Conservation (phyloP, 148 eudicot species). For the Nepenthes mirabilis region DNA sequence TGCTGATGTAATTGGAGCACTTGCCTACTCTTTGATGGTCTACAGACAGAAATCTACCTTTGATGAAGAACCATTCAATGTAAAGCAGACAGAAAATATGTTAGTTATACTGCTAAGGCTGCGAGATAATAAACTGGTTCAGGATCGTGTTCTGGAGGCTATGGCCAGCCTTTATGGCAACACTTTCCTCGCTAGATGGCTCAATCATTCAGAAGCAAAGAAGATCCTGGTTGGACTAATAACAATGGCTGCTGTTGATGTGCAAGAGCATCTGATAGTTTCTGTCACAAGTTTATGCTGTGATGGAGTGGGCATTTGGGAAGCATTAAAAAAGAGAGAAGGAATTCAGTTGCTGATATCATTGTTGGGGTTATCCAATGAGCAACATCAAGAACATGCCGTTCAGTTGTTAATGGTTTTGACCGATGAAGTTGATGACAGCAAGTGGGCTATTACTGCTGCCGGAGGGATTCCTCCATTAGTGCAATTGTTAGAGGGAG, state of each 20-base stretch:
- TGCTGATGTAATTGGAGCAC: conserved; percentile 69
- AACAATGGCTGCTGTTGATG: conserved; percentile 55
- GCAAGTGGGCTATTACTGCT: conserved; percentile 92
- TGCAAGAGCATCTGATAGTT: conserved; percentile 49
- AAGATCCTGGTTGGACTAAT: conserved; percentile 53
- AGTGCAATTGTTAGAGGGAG: conserved; percentile 59
- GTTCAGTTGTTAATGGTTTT: conserved; percentile 51
- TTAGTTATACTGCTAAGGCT: conserved; percentile 46
- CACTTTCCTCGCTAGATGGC: conserved; percentile 28
- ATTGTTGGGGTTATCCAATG: conserved; percentile 59
- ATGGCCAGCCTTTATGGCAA: conserved; percentile 74
- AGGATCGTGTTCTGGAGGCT: conserved; percentile 81
- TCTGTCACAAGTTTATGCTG: conserved; percentile 56
- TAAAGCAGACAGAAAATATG: conserved; percentile 41
- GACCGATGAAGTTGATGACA: conserved; percentile 63
- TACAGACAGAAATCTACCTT: conserved; percentile 27
- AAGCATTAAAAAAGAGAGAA: conserved; percentile 64
- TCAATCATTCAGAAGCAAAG: conserved; percentile 53
- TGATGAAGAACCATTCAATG: conserved; percentile 41
- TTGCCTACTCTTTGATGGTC: conserved; percentile 62
- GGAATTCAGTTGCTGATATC: conserved; percentile 75
- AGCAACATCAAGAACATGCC: conserved; percentile 78
- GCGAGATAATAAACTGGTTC: conserved; percentile 50
- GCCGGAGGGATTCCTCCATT: conserved; percentile 91
- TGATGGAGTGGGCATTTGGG: conserved; percentile 49